Evolutionary conservation across 805 yeast genomes (phyloP).

Genomic region (Spathaspora hagerdaliae): DNA sequence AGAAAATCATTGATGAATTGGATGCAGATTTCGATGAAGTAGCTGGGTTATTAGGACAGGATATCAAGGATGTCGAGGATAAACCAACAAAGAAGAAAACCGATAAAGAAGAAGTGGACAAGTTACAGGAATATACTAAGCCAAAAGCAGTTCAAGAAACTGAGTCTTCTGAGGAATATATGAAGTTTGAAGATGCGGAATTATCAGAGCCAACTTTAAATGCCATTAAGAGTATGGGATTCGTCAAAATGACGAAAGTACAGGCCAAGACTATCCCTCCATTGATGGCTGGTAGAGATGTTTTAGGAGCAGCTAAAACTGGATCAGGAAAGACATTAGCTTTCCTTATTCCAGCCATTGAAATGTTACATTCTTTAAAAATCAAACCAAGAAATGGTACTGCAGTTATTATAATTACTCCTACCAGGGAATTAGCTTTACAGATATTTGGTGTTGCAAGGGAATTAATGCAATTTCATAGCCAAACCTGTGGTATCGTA

Average conservation of each 20-base stretch:
- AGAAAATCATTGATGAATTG: conserved; percentile 47
- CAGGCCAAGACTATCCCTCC: conserved; percentile 97
- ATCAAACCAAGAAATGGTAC: conserved; percentile 98
- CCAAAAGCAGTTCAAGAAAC: conserved; percentile 19
- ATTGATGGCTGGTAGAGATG: conserved; percentile 92
- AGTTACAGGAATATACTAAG: conserved; percentile 21
- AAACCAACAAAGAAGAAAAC: conserved; percentile 17
- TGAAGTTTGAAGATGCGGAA: conserved; percentile 40
- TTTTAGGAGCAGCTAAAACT: conserved; percentile 98
- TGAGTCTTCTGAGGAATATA: conserved; percentile 16
- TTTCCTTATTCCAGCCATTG: conserved; percentile 92
- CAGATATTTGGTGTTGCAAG: conserved; percentile 98
- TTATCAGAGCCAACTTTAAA: conserved; percentile 79
- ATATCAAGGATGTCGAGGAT: conserved; percentile 39
- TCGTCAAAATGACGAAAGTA: conserved; percentile 86
- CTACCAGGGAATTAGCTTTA: conserved; percentile 95
- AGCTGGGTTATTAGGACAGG: conserved; percentile 47
- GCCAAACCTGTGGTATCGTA: conserved; percentile 93
- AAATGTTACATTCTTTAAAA: conserved; percentile 80
- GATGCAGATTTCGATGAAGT: conserved; percentile 58
- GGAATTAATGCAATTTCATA: conserved; percentile 83
- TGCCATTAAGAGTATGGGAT: conserved; percentile 86
- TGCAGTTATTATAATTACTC: conserved; percentile 92
- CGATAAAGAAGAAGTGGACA: conserved; percentile 16
- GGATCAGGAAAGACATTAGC: conserved; percentile 99